A percentile compares a stretch with the other conserved stretches of the same genome.
These are phyloP conservation scores for Colletotrichum higginsianum DNA, from an alignment of 2,329 filamentous ascomycete genomes.

Conservation along the genomic window DNA sequence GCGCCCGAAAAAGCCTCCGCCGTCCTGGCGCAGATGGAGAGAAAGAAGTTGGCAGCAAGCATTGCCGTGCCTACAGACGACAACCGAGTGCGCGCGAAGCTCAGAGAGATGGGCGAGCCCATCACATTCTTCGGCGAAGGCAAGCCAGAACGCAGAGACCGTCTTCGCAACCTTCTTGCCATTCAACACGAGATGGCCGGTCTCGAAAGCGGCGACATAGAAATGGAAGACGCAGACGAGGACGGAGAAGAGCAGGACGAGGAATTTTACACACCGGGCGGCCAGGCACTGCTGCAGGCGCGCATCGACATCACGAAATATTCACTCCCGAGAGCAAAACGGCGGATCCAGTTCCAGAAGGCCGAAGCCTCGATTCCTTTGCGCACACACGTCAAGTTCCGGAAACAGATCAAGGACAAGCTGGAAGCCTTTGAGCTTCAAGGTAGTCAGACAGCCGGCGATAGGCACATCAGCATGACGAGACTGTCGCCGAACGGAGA, in stretches of 20 bases:
- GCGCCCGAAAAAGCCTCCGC: conserved; percentile 87
- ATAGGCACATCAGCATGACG: conserved; percentile 91
- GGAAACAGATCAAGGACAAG: conserved; percentile 88
- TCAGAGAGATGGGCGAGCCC: conserved; percentile 92
- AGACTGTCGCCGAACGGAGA: conserved; percentile 90
- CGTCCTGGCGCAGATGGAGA: conserved; percentile 89
- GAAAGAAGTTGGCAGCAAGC: conserved; percentile 89
- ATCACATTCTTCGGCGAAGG: conserved; percentile 96
- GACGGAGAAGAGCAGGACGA: conserved; percentile 81
- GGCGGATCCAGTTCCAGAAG: conserved; percentile 82
- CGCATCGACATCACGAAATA: conserved; percentile 85
- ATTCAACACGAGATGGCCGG: conserved; percentile 77
- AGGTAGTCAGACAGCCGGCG: conserved; percentile 92
- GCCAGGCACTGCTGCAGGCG: conserved; percentile 80
- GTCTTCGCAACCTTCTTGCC: conserved; percentile 85
- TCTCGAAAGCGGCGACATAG: conserved; percentile 70
- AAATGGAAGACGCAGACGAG: conserved; percentile 70
- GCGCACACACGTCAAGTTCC: conserved; percentile 91
- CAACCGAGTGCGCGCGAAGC: conserved; percentile 82
- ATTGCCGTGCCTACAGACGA: conserved; percentile 97
- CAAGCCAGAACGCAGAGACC: conserved; percentile 86
- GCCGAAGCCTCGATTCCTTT: conserved; percentile 87
- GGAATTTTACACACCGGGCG: conserved; percentile 94
- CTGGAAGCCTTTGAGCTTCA: conserved; percentile 90
- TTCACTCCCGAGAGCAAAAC: conserved; percentile 86